Percentiles rank a stretch among this genome's conserved stretches.
Conservation (phyloP, 495 filamentous ascomycete species). For the Evansstolkia leycettana region DNA sequence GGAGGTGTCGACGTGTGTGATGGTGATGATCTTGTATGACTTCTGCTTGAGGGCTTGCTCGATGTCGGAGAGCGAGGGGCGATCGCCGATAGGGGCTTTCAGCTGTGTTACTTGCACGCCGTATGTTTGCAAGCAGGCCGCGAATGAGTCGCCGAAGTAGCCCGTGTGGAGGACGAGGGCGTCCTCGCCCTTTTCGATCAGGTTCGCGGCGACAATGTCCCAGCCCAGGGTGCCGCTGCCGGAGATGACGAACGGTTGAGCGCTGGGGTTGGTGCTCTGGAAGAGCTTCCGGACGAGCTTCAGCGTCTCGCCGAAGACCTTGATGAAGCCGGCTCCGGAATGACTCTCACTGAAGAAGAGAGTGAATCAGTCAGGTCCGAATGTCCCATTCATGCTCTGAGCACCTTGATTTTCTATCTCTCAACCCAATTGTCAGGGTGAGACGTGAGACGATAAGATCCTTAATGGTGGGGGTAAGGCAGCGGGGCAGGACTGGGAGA, state of each 20-base stretch:
- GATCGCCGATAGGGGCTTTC: constrained; percentile 76
- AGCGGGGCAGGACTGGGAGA: too few relatives aligned
- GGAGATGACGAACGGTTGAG: constrained; percentile 86
- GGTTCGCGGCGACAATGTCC: constrained; percentile 87
- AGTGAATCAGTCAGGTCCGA: too few relatives aligned
- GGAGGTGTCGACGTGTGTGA: constrained; percentile 95
- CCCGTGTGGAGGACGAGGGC: constrained; percentile 88
- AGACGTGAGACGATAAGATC: too few relatives aligned
- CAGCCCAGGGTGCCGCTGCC: constrained; percentile 94
- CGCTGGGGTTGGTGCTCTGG: constrained; percentile 65
- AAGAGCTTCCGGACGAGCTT: constrained; percentile 85
- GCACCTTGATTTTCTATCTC: too few relatives aligned
- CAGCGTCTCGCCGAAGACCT: constrained; percentile 80
- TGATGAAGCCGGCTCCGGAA: constrained; percentile 77
- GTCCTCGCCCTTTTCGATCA: constrained; percentile 77
- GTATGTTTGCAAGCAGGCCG: constrained; percentile 81
- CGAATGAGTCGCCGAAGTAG: constrained; percentile 95
- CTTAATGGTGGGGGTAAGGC: too few relatives aligned
- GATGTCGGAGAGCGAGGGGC: constrained; percentile 75
- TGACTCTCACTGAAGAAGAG: constrained; percentile 77
- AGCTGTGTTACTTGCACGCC: constrained; percentile 81
- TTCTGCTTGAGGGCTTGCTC: constrained; percentile 80
- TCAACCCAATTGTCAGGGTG: too few relatives aligned
- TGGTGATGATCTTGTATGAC: constrained; percentile 80
- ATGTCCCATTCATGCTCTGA: too few relatives aligned